Evolutionary conservation across 805 yeast genomes (phyloP).

Genomic region (Peterozyma xylosa): DNA sequence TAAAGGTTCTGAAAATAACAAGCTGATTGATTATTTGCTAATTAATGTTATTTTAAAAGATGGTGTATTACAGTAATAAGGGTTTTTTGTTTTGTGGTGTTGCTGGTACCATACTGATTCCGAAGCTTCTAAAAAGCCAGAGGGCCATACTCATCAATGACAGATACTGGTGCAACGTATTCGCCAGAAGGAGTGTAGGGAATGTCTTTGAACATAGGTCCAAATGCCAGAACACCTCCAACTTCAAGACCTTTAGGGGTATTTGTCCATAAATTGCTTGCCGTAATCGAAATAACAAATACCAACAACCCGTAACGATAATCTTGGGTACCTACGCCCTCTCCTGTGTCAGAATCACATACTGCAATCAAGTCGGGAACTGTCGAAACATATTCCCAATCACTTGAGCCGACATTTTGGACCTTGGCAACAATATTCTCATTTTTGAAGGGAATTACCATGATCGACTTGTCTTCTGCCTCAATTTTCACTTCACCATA

Average conservation of each 20-base stretch:
- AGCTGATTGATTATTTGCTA: too few relatives aligned
- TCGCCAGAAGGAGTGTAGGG: slow-evolving; percentile 29
- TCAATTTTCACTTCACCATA: slow-evolving; percentile 32
- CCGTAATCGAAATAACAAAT: slow-evolving; percentile 32
- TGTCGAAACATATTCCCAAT: slow-evolving; percentile 24
- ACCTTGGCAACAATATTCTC: slow-evolving; percentile 32
- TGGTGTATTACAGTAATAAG: too few relatives aligned
- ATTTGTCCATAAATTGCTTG: slow-evolving; percentile 27
- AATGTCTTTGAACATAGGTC: slow-evolving; percentile 22
- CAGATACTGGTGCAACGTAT: slow-evolving; percentile 27
- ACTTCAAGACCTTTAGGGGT: slow-evolving; percentile 26
- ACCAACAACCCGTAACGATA: slow-evolving; percentile 36
- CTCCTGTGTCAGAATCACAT: slow-evolving; percentile 32
- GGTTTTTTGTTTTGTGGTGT: too few relatives aligned
- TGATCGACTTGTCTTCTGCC: slow-evolving; percentile 9
- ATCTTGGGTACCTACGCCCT: slow-evolving; percentile 40
- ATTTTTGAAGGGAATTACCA: slow-evolving; percentile 37
- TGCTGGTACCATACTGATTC: too few relatives aligned
- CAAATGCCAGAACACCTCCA: slow-evolving; percentile 35
- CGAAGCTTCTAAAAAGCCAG: too few relatives aligned
- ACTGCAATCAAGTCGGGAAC: slow-evolving; percentile 40
- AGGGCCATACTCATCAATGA: slow-evolving; percentile 26
- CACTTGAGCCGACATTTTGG: slow-evolving; percentile 12
- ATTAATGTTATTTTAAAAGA: too few relatives aligned
- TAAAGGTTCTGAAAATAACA: too few relatives aligned